Conservation (phyloP, 2,329 filamentous ascomycete species). For the Cladosporium colombiae region DNA sequence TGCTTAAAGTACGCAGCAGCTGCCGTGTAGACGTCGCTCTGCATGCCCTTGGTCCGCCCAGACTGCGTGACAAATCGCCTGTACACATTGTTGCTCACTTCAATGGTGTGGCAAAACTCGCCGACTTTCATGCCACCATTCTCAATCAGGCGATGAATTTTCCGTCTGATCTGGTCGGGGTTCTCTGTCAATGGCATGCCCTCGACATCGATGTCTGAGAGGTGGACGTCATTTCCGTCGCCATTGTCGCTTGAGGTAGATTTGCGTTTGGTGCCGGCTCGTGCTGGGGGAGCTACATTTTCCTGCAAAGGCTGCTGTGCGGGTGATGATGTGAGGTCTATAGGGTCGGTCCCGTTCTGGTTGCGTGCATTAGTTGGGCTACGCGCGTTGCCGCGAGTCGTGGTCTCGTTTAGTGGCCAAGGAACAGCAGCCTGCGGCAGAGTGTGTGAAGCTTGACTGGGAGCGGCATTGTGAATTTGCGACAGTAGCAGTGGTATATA, state of each 20-base stretch:
- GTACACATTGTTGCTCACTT: slow-evolving; percentile 41
- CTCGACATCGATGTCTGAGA: slow-evolving; percentile 24
- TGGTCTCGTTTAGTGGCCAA: neutral
- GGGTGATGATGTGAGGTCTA: neutral
- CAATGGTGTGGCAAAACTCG: slow-evolving; percentile 45
- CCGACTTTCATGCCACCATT: slow-evolving; percentile 47
- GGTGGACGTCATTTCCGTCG: slow-evolving; percentile 11
- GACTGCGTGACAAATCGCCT: slow-evolving; percentile 53
- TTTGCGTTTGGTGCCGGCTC: slow-evolving; percentile 26
- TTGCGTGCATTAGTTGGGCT: neutral
- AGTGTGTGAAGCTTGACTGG: slow-evolving; percentile 4
- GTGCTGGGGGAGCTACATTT: neutral
- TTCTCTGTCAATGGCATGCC: slow-evolving; percentile 15
- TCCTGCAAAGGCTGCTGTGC: neutral
- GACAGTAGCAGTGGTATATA: neutral
- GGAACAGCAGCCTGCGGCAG: neutral
- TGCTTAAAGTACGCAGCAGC: slow-evolving; percentile 50
- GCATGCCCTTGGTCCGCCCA: slow-evolving; percentile 41
- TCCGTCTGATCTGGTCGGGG: slow-evolving; percentile 42
- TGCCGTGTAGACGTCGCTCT: slow-evolving; percentile 35
- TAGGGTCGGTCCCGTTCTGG: neutral
- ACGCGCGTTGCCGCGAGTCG: neutral
- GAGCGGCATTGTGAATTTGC: neutral
- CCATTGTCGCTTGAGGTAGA: neutral
- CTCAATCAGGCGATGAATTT: slow-evolving; percentile 47